A percentile compares a stretch with the other conserved stretches of the same genome.
Evolutionary conservation across 345 rosid genomes (phyloP).

Genomic region (Corchorus capsularis): DNA sequence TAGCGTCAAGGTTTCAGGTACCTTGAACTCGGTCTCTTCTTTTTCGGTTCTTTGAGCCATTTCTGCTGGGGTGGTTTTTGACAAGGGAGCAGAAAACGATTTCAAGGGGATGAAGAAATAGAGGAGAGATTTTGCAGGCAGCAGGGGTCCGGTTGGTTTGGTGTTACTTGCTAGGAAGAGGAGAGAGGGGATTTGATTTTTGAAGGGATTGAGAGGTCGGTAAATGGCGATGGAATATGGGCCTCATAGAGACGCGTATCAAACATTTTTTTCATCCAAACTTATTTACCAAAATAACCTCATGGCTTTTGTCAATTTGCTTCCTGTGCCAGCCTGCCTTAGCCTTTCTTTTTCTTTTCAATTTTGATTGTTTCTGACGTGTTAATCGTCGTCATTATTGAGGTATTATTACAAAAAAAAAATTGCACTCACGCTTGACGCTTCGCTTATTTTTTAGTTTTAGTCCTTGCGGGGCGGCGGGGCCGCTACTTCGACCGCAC

Average conservation of each 20-base stretch:
- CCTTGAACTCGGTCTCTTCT: slow-evolving; percentile 96
- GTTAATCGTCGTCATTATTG: slow-evolving; percentile 44
- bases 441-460: neutral
- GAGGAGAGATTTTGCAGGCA: neutral
- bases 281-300: slow-evolving; percentile 33
- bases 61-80: slow-evolving; percentile 9
- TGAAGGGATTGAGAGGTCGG: slow-evolving; percentile 58
- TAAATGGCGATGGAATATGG: slow-evolving; percentile 69
- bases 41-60: slow-evolving; percentile 94
- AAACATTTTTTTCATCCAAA: slow-evolving; percentile 46
- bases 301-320: slow-evolving; percentile 30
- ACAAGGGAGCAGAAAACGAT: neutral
- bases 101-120: slow-evolving; percentile 9
- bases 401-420: slow-evolving; percentile 17
- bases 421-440: slow-evolving; percentile 16
- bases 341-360: neutral
- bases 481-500: slow-evolving; percentile 17
- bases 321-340: neutral
- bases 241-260: slow-evolving; percentile 92
- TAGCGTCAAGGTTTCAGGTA: slow-evolving; percentile 66
- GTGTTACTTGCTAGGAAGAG: slow-evolving; percentile 15
- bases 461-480: slow-evolving; percentile 29
- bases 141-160: neutral
- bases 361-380: slow-evolving; percentile 32
- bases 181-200: slow-evolving; percentile 35